phyloP scores from a whole-genome alignment of 78 protist species.

The Cavenderia fasciculata region DNA sequence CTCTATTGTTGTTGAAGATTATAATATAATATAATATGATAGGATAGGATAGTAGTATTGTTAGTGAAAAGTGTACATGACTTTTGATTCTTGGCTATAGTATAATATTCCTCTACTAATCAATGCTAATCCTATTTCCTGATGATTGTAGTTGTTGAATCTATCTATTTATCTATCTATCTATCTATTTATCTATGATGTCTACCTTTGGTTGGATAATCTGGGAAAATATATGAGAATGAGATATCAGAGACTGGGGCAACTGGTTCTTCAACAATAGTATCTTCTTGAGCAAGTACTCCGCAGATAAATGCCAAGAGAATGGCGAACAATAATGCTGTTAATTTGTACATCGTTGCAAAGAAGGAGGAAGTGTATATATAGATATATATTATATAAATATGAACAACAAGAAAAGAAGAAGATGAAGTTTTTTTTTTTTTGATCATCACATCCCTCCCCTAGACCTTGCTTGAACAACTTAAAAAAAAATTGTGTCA shows the following conservation, averaged over 20 bases:
- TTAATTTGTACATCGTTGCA: slow-evolving; percentile 19
- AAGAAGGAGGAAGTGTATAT: not conserved
- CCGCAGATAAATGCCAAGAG: not conserved
- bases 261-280: slow-evolving; percentile 5
- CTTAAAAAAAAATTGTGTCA: not conserved
- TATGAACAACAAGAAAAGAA: not conserved
- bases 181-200: not conserved
- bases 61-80: not conserved
- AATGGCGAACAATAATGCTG: not conserved
- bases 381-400: not conserved
- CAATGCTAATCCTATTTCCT: not conserved
- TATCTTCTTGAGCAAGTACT: slow-evolving; percentile 20
- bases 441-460: too few species aligned
- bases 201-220: slow-evolving; percentile 55
- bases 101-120: not conserved
- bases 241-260: slow-evolving; percentile 33
- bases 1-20: slow-evolving; percentile 10
- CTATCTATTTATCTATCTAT: too few species aligned
- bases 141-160: not conserved
- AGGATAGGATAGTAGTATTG: too few species aligned
- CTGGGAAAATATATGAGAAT: slow-evolving; percentile 77
- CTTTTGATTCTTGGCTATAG: not conserved
- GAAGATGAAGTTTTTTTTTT: too few species aligned
- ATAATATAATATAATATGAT: not conserved
- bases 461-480: not conserved